Evolutionary conservation across 768 basidiomycete species (phyloP).

Genomic region (Russula vinacea): DNA sequence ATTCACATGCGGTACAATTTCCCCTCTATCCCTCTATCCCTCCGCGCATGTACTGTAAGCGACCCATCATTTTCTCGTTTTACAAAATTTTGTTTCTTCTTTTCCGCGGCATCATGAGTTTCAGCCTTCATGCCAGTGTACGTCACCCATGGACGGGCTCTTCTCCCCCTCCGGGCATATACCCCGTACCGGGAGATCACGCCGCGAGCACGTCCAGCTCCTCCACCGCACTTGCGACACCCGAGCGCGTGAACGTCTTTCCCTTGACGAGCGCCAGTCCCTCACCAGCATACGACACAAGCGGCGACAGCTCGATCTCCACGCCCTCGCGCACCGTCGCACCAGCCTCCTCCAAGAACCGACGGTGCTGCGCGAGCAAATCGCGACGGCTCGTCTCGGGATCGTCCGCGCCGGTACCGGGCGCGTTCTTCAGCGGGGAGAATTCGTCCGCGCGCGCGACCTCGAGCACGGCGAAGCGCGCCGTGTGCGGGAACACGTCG

Average conservation of each 20-base stretch:
- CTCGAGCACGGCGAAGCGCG: conserved; percentile 81
- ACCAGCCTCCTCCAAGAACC: conserved; percentile 79
- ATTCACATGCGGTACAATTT: not conserved
- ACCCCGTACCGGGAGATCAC: not conserved
- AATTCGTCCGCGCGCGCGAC: conserved; percentile 89
- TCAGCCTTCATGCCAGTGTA: not conserved
- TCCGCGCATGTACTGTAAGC: not conserved
- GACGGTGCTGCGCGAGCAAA: conserved; percentile 79
- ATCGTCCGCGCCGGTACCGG: conserved; percentile 85
- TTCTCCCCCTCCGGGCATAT: no score
- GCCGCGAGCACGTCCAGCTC: conserved; percentile 68
- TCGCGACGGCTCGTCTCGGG: conserved; percentile 89
- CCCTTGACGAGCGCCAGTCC: conserved; percentile 78
- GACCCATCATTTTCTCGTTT: not conserved
- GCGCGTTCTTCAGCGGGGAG: conserved; percentile 96
- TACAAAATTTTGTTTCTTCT: not conserved
- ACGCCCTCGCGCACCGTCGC: conserved; percentile 67
- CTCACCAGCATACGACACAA: conserved; percentile 89
- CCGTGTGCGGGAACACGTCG: conserved; percentile 94
- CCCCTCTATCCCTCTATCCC: not conserved
- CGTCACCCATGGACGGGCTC: not conserved
- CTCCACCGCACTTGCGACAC: conserved; percentile 59
- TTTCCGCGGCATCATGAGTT: not conserved
- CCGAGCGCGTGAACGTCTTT: conserved; percentile 72
- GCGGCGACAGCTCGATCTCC: conserved; percentile 88